phyloP scores from a whole-genome alignment of 441 rosid species.

The Pelargonium exstipulatum region DNA sequence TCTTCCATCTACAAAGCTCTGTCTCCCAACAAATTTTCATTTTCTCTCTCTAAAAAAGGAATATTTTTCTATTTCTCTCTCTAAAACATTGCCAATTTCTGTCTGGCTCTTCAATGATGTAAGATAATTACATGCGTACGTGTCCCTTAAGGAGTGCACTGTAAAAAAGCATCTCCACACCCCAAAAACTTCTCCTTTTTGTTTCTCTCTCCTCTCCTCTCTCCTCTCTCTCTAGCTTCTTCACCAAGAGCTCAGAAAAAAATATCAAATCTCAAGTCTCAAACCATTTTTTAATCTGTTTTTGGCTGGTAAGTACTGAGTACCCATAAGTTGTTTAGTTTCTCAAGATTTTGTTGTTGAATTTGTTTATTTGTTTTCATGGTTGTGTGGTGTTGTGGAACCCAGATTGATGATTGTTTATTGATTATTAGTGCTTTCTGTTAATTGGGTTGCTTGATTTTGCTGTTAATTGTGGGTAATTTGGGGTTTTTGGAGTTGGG shows the following conservation, averaged over 20 bases:
- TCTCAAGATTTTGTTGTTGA: background rate
- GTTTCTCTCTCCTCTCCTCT: background rate
- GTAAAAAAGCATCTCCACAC: constrained; percentile 19
- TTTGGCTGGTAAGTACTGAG: constrained; percentile 27
- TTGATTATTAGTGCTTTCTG: background rate
- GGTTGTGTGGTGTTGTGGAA: background rate
- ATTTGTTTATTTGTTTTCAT: background rate
- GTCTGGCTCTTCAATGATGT: constrained; percentile 30
- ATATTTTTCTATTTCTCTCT: constrained; percentile 12
- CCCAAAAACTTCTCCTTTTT: background rate
- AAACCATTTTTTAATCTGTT: background rate
- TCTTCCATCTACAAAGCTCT: constrained; percentile 13
- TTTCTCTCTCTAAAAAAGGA: constrained; percentile 4
- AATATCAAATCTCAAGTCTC: too few species aligned
- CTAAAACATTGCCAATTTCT: background rate
- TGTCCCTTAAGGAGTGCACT: constrained; percentile 31
- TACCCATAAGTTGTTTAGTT: constrained; percentile 3
- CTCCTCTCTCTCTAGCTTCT: too few species aligned
- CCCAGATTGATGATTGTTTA: constrained; percentile 12
- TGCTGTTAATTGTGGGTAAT: background rate
- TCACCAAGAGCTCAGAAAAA: too few species aligned
- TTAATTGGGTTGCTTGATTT: background rate
- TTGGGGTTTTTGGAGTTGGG: constrained; percentile 16
- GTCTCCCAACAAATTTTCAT: background rate
- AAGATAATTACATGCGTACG: constrained; percentile 32